Conservation (phyloP, 768 basidiomycete genomes). For the Mycena chlorophos region DNA sequence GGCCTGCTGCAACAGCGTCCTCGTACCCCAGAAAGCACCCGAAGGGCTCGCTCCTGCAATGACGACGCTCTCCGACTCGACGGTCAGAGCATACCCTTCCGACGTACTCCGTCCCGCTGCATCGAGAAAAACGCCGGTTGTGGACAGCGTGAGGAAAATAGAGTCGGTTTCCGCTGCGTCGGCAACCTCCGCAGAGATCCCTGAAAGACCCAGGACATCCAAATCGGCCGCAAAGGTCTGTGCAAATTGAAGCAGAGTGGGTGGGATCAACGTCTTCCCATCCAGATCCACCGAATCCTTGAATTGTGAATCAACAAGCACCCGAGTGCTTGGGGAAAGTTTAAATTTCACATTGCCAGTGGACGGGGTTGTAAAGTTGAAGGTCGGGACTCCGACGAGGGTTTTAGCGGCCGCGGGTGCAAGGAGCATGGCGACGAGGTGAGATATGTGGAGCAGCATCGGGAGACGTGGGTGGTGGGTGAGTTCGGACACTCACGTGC, state of each 20-base stretch:
- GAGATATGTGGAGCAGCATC: no score
- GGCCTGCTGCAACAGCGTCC: constrained; percentile 19
- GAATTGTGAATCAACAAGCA: constrained; percentile 22
- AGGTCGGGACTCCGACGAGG: constrained; percentile 21
- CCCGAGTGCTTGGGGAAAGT: constrained; percentile 10
- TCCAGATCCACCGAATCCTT: constrained; percentile 13
- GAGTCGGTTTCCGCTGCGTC: constrained; percentile 7
- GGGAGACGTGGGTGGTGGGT: no score
- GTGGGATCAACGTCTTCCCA: constrained; percentile 23
- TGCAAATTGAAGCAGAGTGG: constrained; percentile 22
- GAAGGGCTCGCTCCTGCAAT: constrained; percentile 21
- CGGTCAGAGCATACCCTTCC: constrained; percentile 18
- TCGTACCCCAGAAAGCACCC: constrained; percentile 19
- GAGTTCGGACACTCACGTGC: no score
- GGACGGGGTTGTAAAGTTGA: constrained; percentile 17
- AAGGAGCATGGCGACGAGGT: neutral
- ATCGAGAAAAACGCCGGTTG: constrained; percentile 7
- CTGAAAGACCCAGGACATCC: constrained; percentile 9
- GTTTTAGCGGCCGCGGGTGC: constrained; percentile 4
- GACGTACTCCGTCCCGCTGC: constrained; percentile 16
- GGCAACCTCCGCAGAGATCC: constrained; percentile 7
- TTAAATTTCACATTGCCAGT: constrained; percentile 8
- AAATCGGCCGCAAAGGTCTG: constrained; percentile 21
- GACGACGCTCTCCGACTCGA: constrained; percentile 7
- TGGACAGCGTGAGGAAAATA: constrained; percentile 17